phyloP scores from a whole-genome alignment of 2,329 filamentous ascomycete genomes.

The Colletotrichum tamarilloi region DNA sequence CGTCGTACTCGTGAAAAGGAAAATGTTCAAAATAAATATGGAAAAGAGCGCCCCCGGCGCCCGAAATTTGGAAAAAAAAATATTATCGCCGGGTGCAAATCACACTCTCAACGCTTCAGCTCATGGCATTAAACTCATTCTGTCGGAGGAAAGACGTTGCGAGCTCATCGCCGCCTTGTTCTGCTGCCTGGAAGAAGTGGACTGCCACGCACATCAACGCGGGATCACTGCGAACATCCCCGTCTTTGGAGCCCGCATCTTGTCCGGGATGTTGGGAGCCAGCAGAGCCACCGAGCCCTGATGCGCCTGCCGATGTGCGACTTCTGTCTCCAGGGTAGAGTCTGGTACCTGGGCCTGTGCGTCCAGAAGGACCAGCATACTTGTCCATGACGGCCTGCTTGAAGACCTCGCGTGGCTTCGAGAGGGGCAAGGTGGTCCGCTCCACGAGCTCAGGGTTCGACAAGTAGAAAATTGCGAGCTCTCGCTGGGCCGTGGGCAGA shows the following conservation, averaged over 20 bases:
- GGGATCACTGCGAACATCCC: slow-evolving; percentile 77
- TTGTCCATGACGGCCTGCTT: slow-evolving; percentile 86
- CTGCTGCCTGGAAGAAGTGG: slow-evolving; percentile 96
- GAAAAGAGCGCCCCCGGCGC: slow-evolving; percentile 8
- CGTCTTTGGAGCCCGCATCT: slow-evolving; percentile 49
- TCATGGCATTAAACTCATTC: slow-evolving; percentile 50
- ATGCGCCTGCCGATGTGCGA: slow-evolving; percentile 29
- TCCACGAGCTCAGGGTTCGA: slow-evolving; percentile 88
- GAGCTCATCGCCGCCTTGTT: slow-evolving; percentile 85
- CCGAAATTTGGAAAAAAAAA: neutral
- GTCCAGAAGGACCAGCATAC: slow-evolving; percentile 56
- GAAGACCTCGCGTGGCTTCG: slow-evolving; percentile 88
- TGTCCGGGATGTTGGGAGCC: slow-evolving; percentile 44
- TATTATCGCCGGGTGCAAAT: neutral
- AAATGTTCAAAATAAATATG: neutral
- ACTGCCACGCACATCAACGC: slow-evolving; percentile 93
- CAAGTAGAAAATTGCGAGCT: slow-evolving; percentile 92
- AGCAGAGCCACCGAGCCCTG: slow-evolving; percentile 33
- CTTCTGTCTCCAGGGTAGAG: slow-evolving; percentile 37
- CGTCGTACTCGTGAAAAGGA: neutral
- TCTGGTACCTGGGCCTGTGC: slow-evolving; percentile 31
- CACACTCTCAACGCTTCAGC: neutral
- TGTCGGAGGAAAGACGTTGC: slow-evolving; percentile 86
- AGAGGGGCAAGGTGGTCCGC: slow-evolving; percentile 84
- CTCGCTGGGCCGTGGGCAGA: slow-evolving; percentile 86